A percentile compares a stretch with the other conserved stretches of the same genome.
phyloP scores from a whole-genome alignment of 2,329 filamentous ascomycete species.

The Fusarium odoratissimum region DNA sequence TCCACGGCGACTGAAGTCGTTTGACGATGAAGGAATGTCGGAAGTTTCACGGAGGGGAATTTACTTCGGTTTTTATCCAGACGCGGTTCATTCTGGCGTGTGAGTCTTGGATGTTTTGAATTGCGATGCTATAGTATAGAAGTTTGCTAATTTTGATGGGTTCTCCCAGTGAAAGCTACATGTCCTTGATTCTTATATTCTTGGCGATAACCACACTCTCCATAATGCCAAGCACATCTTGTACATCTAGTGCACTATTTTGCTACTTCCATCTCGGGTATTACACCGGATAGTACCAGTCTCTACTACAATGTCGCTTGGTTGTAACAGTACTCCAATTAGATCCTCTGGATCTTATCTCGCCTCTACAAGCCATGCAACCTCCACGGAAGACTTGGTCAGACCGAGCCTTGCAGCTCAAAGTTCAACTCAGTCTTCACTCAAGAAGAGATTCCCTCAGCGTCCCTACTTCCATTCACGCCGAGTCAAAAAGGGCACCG shows the following conservation, averaged over 20 bases:
- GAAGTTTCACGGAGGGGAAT: neutral
- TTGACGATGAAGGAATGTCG: neutral
- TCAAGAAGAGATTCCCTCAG: neutral
- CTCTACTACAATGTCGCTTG: neutral
- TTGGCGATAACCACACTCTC: neutral
- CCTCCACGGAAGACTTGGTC: neutral
- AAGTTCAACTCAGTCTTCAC: neutral
- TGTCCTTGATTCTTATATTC: neutral
- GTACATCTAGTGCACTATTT: neutral
- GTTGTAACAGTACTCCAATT: neutral
- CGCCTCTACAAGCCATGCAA: neutral
- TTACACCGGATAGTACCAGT: fast-evolving
- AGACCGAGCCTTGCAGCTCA: neutral
- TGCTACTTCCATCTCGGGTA: too few relatives aligned
- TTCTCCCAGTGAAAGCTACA: neutral
- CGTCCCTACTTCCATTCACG: neutral
- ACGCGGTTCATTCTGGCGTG: too few relatives aligned
- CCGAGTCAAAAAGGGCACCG: neutral
- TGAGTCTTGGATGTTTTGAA: too few relatives aligned
- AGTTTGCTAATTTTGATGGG: fast-evolving
- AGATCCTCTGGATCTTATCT: neutral
- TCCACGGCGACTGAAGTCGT: too few relatives aligned
- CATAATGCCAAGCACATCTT: neutral
- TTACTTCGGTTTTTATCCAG: fast-evolving
- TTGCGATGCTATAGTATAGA: neutral